Conservation (phyloP, 1,284 basidiomycete species). For the Neotropicomus parvogracilis region DNA sequence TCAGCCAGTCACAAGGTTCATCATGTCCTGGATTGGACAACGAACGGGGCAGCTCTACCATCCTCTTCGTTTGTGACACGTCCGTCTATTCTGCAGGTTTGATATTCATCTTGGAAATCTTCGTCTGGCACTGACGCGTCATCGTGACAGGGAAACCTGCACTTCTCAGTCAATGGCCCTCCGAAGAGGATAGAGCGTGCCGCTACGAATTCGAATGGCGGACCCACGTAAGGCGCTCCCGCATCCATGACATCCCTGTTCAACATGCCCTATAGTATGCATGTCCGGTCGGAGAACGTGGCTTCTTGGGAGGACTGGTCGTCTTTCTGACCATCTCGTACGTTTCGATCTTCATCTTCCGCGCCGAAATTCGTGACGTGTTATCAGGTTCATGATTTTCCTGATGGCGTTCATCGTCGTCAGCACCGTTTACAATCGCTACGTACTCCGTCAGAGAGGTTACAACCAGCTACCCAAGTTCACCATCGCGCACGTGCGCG, state of each 20-base stretch:
- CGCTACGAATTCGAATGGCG: constrained; percentile 72
- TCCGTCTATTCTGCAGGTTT: constrained; percentile 48
- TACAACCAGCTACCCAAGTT: constrained; percentile 67
- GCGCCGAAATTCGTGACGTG: not conserved
- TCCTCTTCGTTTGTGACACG: constrained; percentile 68
- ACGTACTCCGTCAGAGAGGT: constrained; percentile 58
- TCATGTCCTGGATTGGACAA: constrained; percentile 48
- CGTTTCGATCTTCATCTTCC: constrained; percentile 23
- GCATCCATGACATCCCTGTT: not conserved
- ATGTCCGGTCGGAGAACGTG: constrained; percentile 56
- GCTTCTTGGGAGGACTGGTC: constrained; percentile 50
- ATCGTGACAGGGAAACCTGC: constrained; percentile 44
- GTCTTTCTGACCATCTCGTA: constrained; percentile 53
- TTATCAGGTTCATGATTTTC: constrained; percentile 48
- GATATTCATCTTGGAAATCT: not conserved
- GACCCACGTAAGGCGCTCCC: constrained; percentile 49
- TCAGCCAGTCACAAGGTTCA: constrained; percentile 59
- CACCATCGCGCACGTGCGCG: constrained; percentile 38
- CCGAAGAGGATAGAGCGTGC: constrained; percentile 57
- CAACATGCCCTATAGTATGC: constrained; percentile 45
- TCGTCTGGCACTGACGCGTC: not conserved
- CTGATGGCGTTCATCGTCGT: constrained; percentile 55
- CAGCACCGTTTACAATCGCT: constrained; percentile 66
- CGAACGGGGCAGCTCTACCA: constrained; percentile 52
- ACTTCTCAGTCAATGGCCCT: constrained; percentile 57